Conservation (phyloP, 1,284 basidiomycete species). For the Apiotrichum sp. region DNA sequence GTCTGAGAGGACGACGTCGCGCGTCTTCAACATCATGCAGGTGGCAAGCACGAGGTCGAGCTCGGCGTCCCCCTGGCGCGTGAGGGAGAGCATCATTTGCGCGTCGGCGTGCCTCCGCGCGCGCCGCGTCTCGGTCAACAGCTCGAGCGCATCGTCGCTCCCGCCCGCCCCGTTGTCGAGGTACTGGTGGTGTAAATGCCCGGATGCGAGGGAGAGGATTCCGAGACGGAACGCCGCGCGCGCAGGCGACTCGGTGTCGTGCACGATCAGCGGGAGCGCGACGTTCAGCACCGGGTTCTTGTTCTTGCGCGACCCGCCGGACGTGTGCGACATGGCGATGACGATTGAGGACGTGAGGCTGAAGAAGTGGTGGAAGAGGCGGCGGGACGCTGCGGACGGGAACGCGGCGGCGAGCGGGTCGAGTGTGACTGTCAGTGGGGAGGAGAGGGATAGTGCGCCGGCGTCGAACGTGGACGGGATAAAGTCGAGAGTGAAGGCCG, state of each 20-base stretch:
- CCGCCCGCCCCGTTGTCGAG: background rate
- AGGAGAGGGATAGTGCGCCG: background rate
- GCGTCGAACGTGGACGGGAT: background rate
- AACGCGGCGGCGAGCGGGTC: slow-evolving; percentile 13
- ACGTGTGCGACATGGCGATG: slow-evolving; percentile 8
- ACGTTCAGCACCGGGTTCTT: slow-evolving; percentile 15
- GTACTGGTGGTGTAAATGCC: slow-evolving; percentile 15
- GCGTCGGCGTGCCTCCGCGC: slow-evolving; percentile 10
- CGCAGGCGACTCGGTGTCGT: slow-evolving; percentile 10
- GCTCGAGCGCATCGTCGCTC: background rate
- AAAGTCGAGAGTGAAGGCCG: background rate
- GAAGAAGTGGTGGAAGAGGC: slow-evolving; percentile 19
- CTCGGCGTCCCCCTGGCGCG: slow-evolving; percentile 1
- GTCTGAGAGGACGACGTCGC: slow-evolving; percentile 14
- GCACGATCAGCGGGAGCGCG: slow-evolving; percentile 8
- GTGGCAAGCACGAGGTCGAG: slow-evolving; percentile 13
- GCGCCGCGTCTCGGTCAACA: slow-evolving; percentile 2
- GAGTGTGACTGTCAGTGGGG: background rate
- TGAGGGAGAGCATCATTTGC: slow-evolving; percentile 7
- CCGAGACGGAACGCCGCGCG: slow-evolving; percentile 15
- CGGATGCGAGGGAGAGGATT: slow-evolving; percentile 15
- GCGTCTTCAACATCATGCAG: slow-evolving; percentile 12
- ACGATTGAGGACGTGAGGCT: slow-evolving; percentile 11
- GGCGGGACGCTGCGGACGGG: slow-evolving; percentile 13
- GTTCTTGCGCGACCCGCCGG: background rate